Evolutionary conservation across 75 land plant genomes (phyloP).

Genomic region (Cunninghamia lanceolata): DNA sequence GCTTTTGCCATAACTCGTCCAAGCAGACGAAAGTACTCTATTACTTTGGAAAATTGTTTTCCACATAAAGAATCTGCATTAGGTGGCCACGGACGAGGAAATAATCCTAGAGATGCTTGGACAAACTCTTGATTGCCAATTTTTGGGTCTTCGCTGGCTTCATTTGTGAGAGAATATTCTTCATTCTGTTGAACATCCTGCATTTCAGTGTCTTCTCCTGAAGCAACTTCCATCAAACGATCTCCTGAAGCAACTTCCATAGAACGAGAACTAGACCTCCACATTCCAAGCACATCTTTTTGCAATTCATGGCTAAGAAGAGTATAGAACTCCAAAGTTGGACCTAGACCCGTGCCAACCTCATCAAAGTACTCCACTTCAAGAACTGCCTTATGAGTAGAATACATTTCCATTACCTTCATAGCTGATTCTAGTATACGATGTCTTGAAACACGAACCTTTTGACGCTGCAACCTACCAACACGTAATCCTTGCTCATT

Average conservation of each 20-base stretch:
- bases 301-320: conserved; percentile 26
- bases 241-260: not conserved
- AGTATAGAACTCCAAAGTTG: conserved; percentile 24
- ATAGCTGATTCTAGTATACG: conserved; percentile 21
- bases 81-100: conserved; percentile 72
- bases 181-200: conserved; percentile 4
- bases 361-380: conserved; percentile 32
- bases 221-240: not conserved
- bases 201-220: not conserved
- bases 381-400: conserved; percentile 18
- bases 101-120: conserved; percentile 52
- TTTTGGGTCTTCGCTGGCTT: conserved; percentile 11
- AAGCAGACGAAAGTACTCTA: conserved; percentile 55
- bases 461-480: conserved; percentile 18
- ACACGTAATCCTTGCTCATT: conserved; percentile 17
- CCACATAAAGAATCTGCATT: conserved; percentile 12
- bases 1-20: conserved; percentile 76
- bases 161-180: not conserved
- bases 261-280: conserved; percentile 10
- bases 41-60: conserved; percentile 31
- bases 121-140: conserved; percentile 11
- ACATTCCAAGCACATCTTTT: conserved; percentile 18
- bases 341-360: conserved; percentile 22
- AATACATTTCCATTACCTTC: conserved; percentile 22
- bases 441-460: conserved; percentile 16